Evolutionary conservation across 345 rosid genomes (phyloP).

Genomic region (Hibiscus tridactylites): DNA sequence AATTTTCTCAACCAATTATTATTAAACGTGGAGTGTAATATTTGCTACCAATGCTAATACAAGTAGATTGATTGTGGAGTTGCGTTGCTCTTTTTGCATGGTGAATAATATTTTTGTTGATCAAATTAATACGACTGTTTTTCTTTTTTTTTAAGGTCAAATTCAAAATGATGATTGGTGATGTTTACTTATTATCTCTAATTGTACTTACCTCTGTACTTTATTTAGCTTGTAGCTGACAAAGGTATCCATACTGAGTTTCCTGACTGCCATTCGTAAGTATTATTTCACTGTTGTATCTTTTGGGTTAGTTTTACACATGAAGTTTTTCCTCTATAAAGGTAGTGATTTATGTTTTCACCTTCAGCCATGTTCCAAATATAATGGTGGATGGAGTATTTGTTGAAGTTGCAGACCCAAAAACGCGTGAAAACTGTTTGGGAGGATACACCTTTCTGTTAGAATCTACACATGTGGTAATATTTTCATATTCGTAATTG

Average conservation of each 20-base stretch:
- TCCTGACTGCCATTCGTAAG: conserved; percentile 68
- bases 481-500: conserved; percentile 12
- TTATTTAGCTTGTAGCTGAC: conserved; percentile 59
- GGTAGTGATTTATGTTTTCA: not conserved
- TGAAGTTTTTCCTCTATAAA: not conserved
- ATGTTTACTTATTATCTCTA: not conserved
- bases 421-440: conserved; percentile 59
- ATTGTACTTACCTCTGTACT: conserved; percentile 21
- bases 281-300: conserved; percentile 19
- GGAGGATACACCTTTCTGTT: conserved; percentile 59
- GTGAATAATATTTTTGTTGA: not conserved
- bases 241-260: conserved; percentile 52
- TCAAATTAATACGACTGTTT: not conserved
- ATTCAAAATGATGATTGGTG: not conserved
- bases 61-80: not conserved
- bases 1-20: not conserved
- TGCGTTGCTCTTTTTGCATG: not conserved
- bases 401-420: conserved; percentile 52
- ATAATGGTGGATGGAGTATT: conserved; percentile 51
- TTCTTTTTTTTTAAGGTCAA: not conserved
- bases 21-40: not conserved
- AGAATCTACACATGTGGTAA: conserved; percentile 49
- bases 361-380: conserved; percentile 45
- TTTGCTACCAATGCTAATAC: not conserved
- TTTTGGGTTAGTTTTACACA: conserved; percentile 10